A percentile compares a stretch with the other conserved stretches of the same genome.
These are phyloP conservation scores for Starmerella gropengiesseri DNA, from an alignment of 805 yeast species.

Conservation along the genomic window DNA sequence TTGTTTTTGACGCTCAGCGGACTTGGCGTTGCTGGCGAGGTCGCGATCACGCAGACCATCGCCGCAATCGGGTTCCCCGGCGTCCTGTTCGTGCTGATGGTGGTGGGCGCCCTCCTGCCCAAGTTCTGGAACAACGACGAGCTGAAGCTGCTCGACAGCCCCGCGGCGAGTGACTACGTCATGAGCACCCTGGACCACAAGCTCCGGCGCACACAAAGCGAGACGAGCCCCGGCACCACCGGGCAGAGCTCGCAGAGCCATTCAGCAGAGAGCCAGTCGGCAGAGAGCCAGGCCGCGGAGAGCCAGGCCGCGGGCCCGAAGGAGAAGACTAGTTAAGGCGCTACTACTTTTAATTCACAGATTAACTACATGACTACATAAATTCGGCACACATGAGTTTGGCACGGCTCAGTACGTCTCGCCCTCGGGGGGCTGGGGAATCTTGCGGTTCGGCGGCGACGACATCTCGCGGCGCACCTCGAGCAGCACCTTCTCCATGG, in stretches of 20 bases:
- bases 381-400: too few relatives aligned
- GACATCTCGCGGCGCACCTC: conserved; percentile 86
- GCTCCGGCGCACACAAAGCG: conserved; percentile 1
- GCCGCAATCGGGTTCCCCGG: conserved; percentile 96
- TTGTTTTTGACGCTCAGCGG: conserved; percentile 49
- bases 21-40: conserved; percentile 65
- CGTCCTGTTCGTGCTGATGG: conserved; percentile 55
- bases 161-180: conserved; percentile 34
- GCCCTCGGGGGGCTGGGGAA: conserved; percentile 89
- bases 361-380: too few relatives aligned
- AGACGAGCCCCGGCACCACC: too few relatives aligned
- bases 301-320: too few relatives aligned
- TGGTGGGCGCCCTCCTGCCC: conserved; percentile 54
- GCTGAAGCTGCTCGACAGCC: conserved; percentile 52
- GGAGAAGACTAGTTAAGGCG: too few relatives aligned
- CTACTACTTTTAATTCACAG: too few relatives aligned
- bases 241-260: too few relatives aligned
- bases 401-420: conserved; percentile 39
- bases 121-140: conserved; percentile 50
- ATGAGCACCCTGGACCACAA: conserved; percentile 31
- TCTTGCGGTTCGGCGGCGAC: conserved; percentile 62
- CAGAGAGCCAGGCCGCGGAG: too few relatives aligned
- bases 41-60: conserved; percentile 70
- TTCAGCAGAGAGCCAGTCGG: too few relatives aligned
- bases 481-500: conserved; percentile 84